A percentile compares a stretch with the other conserved stretches of the same genome.
Conservation (phyloP, 2,329 filamentous ascomycete species). For the Hypoxylon rubiginosum region DNA sequence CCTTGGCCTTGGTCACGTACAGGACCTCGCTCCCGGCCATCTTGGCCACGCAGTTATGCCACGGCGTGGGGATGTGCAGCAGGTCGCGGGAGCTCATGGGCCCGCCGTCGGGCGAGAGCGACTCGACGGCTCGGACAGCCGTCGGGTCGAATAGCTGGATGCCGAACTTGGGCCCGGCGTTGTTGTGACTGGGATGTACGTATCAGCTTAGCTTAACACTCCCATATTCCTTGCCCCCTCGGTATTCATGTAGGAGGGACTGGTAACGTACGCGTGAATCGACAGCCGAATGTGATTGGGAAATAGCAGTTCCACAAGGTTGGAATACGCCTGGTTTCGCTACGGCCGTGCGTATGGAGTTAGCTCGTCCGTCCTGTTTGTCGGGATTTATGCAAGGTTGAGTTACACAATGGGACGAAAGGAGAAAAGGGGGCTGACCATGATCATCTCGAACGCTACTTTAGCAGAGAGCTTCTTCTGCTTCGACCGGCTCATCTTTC, state of each 20-base stretch:
- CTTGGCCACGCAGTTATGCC: slow-evolving; percentile 57
- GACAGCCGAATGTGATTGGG: slow-evolving; percentile 62
- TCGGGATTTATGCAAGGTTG: neutral
- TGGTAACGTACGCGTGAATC: slow-evolving; percentile 56
- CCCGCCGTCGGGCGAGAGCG: slow-evolving; percentile 26
- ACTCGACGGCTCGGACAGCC: slow-evolving; percentile 46
- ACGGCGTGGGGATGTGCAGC: slow-evolving; percentile 57
- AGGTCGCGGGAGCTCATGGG: slow-evolving; percentile 36
- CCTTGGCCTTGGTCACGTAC: slow-evolving; percentile 41
- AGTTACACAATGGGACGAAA: neutral
- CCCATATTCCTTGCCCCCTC: neutral
- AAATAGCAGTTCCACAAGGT: slow-evolving; percentile 60
- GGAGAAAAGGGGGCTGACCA: slow-evolving; percentile 27
- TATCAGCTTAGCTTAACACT: slow-evolving; percentile 11
- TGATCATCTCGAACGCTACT: slow-evolving; percentile 54
- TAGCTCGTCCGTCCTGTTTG: slow-evolving; percentile 5
- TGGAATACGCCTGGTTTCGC: slow-evolving; percentile 63
- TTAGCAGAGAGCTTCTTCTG: slow-evolving; percentile 50
- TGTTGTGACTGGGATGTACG: slow-evolving; percentile 51
- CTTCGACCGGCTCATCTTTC: slow-evolving; percentile 46
- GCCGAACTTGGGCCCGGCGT: slow-evolving; percentile 58
- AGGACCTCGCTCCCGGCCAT: slow-evolving; percentile 29
- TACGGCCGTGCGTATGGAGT: slow-evolving; percentile 6
- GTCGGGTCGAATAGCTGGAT: slow-evolving; percentile 54
- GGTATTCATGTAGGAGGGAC: neutral